A percentile compares a stretch with the other conserved stretches of the same genome.
phyloP scores from a whole-genome alignment of 208 protist species.

The Porcisia deanei region DNA sequence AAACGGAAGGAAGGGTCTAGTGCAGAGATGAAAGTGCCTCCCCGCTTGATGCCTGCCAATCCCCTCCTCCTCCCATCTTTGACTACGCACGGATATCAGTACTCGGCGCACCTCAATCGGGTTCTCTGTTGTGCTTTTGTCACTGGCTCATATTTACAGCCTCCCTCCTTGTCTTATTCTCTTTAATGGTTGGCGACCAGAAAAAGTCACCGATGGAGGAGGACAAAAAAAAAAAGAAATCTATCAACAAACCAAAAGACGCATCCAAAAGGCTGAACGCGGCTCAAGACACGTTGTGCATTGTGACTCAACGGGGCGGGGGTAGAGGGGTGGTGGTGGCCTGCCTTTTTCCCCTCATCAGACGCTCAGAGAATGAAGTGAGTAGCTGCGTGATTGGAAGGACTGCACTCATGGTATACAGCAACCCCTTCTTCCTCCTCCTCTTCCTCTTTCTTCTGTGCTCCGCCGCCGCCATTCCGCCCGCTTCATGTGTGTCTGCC shows the following conservation, averaged over 20 bases:
- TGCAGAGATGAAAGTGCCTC: background rate
- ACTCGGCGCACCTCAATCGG: no score
- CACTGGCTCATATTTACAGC: no score
- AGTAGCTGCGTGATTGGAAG: background rate
- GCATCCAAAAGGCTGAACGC: background rate
- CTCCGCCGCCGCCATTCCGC: no score
- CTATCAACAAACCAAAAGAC: background rate
- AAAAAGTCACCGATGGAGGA: background rate
- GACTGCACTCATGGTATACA: background rate
- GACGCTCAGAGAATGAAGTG: background rate
- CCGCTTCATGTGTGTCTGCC: background rate
- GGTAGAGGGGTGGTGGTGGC: background rate
- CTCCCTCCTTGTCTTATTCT: no score
- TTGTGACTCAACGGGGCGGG: background rate
- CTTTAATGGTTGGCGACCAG: no score
- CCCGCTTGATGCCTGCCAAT: background rate
- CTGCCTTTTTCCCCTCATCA: background rate
- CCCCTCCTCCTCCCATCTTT: background rate
- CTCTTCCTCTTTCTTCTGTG: background rate
- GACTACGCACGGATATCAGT: no score
- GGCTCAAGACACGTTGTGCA: background rate
- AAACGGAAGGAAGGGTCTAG: background rate
- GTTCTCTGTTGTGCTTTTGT: no score
- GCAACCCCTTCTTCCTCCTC: background rate
- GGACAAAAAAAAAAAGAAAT: background rate